Evolutionary conservation across 2,329 filamentous ascomycete genomes (phyloP).

Genomic region (Pseudogymnoascus verrucosus): DNA sequence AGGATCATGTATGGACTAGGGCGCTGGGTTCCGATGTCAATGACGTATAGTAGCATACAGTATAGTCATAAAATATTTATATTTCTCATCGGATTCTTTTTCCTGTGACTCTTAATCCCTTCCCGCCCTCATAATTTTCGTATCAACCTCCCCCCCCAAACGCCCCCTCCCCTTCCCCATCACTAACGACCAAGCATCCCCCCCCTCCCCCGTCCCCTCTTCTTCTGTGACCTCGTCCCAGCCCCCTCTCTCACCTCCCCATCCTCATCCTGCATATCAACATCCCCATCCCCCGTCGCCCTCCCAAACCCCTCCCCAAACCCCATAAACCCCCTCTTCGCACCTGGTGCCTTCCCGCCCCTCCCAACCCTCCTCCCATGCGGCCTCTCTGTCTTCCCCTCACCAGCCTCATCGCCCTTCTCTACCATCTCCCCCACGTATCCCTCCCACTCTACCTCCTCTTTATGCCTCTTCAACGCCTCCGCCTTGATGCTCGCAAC

Average conservation of each 20-base stretch:
- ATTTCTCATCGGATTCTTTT: neutral
- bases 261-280: slow-evolving; percentile 44
- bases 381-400: slow-evolving; percentile 21
- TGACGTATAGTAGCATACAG: neutral
- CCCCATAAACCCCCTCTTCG: slow-evolving; percentile 33
- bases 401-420: slow-evolving; percentile 38
- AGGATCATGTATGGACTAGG: neutral
- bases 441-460: slow-evolving; percentile 25
- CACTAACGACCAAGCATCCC: neutral
- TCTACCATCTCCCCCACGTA: slow-evolving; percentile 23
- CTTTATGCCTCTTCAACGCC: slow-evolving; percentile 44
- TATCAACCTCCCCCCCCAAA: neutral
- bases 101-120: neutral
- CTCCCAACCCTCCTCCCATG: slow-evolving; percentile 36
- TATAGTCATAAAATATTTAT: neutral
- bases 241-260: slow-evolving; percentile 45
- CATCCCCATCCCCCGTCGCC: slow-evolving; percentile 40
- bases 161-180: neutral
- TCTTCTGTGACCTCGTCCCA: slow-evolving; percentile 45
- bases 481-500: slow-evolving; percentile 56
- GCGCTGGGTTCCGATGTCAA: neutral
- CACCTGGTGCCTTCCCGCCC: slow-evolving; percentile 43
- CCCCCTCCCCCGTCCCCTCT: slow-evolving; percentile 30
- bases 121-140: neutral
- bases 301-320: slow-evolving; percentile 18